A percentile compares a stretch with the other conserved stretches of the same genome.
These are phyloP conservation scores for Saitozyma sp. DNA, from an alignment of 768 basidiomycete species.

Conservation along the genomic window DNA sequence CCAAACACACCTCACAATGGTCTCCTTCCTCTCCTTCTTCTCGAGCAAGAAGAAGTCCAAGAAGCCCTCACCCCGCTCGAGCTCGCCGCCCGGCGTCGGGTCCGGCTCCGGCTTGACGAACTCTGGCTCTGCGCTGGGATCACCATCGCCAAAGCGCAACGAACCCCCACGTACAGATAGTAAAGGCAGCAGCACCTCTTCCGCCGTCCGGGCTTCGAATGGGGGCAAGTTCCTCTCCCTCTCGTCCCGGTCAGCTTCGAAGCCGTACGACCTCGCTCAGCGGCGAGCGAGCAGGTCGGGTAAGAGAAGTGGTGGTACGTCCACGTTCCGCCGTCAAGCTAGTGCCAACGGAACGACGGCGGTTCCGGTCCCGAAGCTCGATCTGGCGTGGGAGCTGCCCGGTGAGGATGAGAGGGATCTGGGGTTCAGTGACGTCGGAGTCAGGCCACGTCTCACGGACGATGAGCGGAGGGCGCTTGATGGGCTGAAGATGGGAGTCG, in stretches of 20 bases:
- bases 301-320: background rate
- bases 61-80: background rate
- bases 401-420: slow-evolving; percentile 7
- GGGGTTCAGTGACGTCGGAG: slow-evolving; percentile 21
- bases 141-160: background rate
- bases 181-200: background rate
- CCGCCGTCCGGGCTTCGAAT: slow-evolving; percentile 5
- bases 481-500: slow-evolving; percentile 8
- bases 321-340: background rate
- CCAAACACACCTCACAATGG: background rate
- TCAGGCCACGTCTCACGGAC: slow-evolving; percentile 6
- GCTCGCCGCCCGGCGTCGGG: background rate
- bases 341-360: background rate
- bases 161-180: slow-evolving; percentile 3
- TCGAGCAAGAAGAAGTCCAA: background rate
- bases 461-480: slow-evolving; percentile 22
- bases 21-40: slow-evolving; percentile 4
- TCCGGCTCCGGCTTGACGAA: too few species aligned
- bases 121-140: too few species aligned
- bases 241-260: background rate
- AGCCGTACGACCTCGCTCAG: background rate
- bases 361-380: background rate
- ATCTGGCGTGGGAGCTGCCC: background rate
- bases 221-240: slow-evolving; percentile 3
- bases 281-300: background rate